These are phyloP conservation scores for Niveomyces coronatus DNA, from an alignment of 2,329 filamentous ascomycete species.

Conservation along the genomic window DNA sequence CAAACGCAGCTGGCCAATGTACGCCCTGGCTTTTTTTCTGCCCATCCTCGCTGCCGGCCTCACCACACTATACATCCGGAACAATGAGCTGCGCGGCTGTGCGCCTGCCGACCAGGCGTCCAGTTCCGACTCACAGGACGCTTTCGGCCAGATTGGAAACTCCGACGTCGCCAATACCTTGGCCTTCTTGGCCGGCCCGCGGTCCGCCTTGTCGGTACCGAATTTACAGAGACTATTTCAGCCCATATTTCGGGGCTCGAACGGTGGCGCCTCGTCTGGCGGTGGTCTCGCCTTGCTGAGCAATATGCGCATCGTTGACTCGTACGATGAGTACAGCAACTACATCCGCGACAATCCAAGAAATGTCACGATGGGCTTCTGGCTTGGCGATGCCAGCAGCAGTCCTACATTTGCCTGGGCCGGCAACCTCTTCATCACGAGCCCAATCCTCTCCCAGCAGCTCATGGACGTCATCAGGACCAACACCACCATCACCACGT, in stretches of 20 bases:
- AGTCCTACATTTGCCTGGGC: constrained; percentile 61
- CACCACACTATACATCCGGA: constrained; percentile 63
- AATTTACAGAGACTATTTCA: constrained; percentile 25
- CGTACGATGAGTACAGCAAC: constrained; percentile 55
- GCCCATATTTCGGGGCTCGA: constrained; percentile 27
- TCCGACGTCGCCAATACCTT: constrained; percentile 8
- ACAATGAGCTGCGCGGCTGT: constrained; percentile 42
- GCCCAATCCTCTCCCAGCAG: constrained; percentile 54
- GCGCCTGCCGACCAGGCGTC: constrained; percentile 37
- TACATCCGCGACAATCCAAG: constrained; percentile 53
- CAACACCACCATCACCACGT: constrained; percentile 58
- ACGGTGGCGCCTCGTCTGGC: constrained; percentile 13
- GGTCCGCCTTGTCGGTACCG: constrained; percentile 25
- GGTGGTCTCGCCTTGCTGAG: constrained; percentile 13
- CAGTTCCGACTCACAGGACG: constrained; percentile 27
- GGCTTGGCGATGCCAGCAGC: constrained; percentile 52
- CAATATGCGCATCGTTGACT: constrained; percentile 47
- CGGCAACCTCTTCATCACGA: constrained; percentile 48
- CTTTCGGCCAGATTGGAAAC: constrained; percentile 26
- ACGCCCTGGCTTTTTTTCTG: constrained; percentile 62
- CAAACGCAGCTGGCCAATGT: constrained; percentile 68
- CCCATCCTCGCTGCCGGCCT: constrained; percentile 72
- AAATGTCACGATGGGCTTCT: constrained; percentile 67
- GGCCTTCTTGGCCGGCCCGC: constrained; percentile 23
- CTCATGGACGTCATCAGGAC: constrained; percentile 54